These are phyloP conservation scores for Uncinocarpus reesii DNA, from an alignment of 2,329 filamentous ascomycete genomes.

Conservation along the genomic window DNA sequence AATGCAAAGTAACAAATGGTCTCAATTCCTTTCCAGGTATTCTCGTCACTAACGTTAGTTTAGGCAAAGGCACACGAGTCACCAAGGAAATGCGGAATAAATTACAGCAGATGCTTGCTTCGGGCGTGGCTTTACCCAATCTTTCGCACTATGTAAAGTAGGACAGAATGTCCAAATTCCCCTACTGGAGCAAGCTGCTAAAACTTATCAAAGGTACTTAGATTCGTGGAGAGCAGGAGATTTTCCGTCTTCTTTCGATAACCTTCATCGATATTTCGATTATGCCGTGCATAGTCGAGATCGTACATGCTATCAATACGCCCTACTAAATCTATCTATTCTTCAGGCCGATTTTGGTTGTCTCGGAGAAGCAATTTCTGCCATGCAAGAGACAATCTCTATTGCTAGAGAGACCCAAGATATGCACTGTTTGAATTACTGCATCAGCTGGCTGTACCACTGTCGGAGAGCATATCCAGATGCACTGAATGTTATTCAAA, in stretches of 20 bases:
- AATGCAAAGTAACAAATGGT: constrained; percentile 56
- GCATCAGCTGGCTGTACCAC: constrained; percentile 90
- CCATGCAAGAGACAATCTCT: constrained; percentile 89
- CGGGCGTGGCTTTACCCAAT: constrained; percentile 58
- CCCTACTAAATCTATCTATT: constrained; percentile 82
- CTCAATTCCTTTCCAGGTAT: constrained; percentile 23
- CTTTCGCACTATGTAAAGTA: constrained; percentile 66
- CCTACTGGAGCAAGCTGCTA: neutral
- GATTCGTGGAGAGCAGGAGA: constrained; percentile 89
- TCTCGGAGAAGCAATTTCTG: constrained; percentile 76
- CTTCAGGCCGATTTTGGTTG: constrained; percentile 93
- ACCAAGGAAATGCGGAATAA: constrained; percentile 62
- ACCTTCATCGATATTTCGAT: constrained; percentile 89
- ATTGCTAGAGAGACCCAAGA: constrained; percentile 93
- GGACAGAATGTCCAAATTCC: constrained; percentile 13
- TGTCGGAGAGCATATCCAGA: constrained; percentile 77
- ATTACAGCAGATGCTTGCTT: constrained; percentile 57
- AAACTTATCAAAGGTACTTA: constrained; percentile 53
- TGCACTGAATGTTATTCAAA: constrained; percentile 59
- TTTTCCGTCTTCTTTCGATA: constrained; percentile 80
- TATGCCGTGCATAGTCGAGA: constrained; percentile 83
- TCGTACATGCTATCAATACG: constrained; percentile 85
- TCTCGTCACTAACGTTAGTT: constrained; percentile 11
- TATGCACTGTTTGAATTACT: constrained; percentile 85
- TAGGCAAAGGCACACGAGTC: constrained; percentile 66